phyloP scores from a whole-genome alignment of 768 basidiomycete species.

The Tylopilus plumbeoviolaceoides region DNA sequence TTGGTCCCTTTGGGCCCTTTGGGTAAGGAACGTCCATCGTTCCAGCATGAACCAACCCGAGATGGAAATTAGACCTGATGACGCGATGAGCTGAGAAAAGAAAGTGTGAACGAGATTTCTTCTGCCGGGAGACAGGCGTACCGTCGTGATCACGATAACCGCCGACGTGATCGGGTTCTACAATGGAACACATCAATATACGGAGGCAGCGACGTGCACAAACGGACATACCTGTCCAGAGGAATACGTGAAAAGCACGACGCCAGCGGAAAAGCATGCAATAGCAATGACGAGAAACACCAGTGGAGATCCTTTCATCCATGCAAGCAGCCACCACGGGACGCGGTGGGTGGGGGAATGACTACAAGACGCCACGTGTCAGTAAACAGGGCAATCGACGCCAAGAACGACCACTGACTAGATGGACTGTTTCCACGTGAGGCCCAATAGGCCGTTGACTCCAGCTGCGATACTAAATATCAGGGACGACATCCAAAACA shows the following conservation, averaged over 20 bases:
- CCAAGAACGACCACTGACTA: slow-evolving; percentile 34
- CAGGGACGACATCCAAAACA: slow-evolving; percentile 51
- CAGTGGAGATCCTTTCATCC: slow-evolving; percentile 81
- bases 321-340: slow-evolving; percentile 59
- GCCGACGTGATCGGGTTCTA: slow-evolving; percentile 60
- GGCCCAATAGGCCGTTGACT: slow-evolving; percentile 47
- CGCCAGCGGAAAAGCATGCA: slow-evolving; percentile 73
- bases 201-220: background rate
- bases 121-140: slow-evolving; percentile 9
- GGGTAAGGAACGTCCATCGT: slow-evolving; percentile 40
- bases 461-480: slow-evolving; percentile 51
- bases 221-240: slow-evolving; percentile 51
- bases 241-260: slow-evolving; percentile 73
- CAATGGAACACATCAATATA: background rate
- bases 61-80: slow-evolving; percentile 42
- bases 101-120: background rate
- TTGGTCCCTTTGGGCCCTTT: slow-evolving; percentile 42
- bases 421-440: slow-evolving; percentile 54
- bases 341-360: slow-evolving; percentile 50
- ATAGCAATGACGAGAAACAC: slow-evolving; percentile 81
- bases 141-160: slow-evolving; percentile 68
- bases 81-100: slow-evolving; percentile 26
- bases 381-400: background rate
- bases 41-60: slow-evolving; percentile 51
- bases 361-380: slow-evolving; percentile 12